These are phyloP conservation scores for Lumnitzera littorea DNA, from an alignment of 345 rosid genomes.

Conservation along the genomic window DNA sequence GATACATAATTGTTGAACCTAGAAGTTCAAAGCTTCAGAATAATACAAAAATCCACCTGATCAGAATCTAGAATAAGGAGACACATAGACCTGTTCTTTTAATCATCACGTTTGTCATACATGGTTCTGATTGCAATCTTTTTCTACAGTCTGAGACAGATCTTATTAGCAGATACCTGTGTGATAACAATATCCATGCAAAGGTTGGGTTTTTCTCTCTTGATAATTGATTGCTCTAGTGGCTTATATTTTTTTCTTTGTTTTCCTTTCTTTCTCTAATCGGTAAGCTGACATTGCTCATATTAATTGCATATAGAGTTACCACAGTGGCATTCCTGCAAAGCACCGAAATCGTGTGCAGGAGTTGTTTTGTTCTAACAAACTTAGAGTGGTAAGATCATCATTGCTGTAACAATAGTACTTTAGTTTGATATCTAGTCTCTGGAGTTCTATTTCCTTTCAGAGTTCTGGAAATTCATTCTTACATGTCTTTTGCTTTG, in stretches of 20 bases:
- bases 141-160: constrained; percentile 77
- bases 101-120: no score
- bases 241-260: neutral
- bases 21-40: no score
- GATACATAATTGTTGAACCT: no score
- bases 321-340: constrained; percentile 77
- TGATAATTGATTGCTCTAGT: neutral
- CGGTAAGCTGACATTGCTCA: constrained; percentile 4
- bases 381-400: constrained; percentile 80
- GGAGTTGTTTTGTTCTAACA: constrained; percentile 84
- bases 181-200: constrained; percentile 66
- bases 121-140: no score
- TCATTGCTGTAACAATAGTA: neutral
- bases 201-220: constrained; percentile 41
- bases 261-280: neutral
- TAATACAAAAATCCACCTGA: no score
- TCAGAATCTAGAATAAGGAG: no score
- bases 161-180: constrained; percentile 65
- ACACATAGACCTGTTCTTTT: no score
- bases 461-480: neutral
- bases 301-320: constrained; percentile 43
- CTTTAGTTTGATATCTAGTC: no score
- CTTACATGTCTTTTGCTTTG: neutral
- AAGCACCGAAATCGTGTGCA: constrained; percentile 74
- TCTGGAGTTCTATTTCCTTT: no score